phyloP scores from a whole-genome alignment of 2,329 filamentous ascomycete genomes.

The Ambrosiella xylebori region DNA sequence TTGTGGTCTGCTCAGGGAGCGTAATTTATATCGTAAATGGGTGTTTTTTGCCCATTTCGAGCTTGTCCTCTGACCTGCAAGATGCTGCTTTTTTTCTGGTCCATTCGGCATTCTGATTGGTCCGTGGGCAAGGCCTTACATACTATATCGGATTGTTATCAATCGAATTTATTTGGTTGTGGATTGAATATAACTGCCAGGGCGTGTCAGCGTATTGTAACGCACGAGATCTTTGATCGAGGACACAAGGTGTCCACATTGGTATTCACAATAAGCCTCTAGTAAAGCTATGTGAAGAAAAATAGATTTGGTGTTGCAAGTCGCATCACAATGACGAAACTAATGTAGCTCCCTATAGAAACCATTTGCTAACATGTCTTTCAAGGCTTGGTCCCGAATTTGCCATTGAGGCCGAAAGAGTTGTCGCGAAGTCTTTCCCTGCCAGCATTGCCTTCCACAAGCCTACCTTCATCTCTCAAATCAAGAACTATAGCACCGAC shows the following conservation, averaged over 20 bases:
- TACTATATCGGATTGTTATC: neutral
- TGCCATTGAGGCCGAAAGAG: slow-evolving; percentile 40
- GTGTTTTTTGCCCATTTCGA: too few species aligned
- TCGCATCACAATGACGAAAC: too few species aligned
- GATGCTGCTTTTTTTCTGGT: slow-evolving; percentile 3
- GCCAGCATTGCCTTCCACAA: slow-evolving; percentile 47
- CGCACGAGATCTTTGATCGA: too few species aligned
- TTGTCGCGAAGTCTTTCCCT: slow-evolving; percentile 42
- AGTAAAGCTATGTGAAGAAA: too few species aligned
- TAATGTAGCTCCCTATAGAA: neutral
- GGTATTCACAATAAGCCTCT: too few species aligned
- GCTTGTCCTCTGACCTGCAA: neutral
- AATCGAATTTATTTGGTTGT: too few species aligned
- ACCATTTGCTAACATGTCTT: neutral
- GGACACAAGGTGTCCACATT: too few species aligned
- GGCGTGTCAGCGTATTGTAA: too few species aligned
- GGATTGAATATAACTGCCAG: too few species aligned
- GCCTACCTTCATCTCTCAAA: slow-evolving; percentile 42
- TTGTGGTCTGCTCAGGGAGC: too few species aligned
- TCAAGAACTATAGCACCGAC: slow-evolving; percentile 39
- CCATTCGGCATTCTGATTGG: slow-evolving; percentile 8
- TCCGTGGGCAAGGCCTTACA: neutral
- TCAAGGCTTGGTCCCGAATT: slow-evolving; percentile 38
- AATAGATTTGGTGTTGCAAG: too few species aligned
- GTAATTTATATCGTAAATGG: too few species aligned